Conservation (phyloP, 2,329 filamentous ascomycete genomes). For the Ampelomyces quisqualis region DNA sequence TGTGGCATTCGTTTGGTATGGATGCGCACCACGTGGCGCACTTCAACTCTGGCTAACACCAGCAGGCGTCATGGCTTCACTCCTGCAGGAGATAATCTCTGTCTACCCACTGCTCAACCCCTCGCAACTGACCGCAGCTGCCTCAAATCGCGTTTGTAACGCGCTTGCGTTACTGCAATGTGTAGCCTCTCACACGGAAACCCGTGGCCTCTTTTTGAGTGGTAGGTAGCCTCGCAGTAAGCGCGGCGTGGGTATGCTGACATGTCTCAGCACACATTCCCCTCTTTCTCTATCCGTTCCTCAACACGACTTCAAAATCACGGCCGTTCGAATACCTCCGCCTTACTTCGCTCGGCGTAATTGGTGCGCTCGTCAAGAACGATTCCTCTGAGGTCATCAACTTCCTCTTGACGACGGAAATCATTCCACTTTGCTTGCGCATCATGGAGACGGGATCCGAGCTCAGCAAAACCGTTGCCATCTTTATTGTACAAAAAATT, state of each 20-base stretch:
- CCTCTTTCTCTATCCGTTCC: constrained; percentile 94
- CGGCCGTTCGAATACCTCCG: constrained; percentile 96
- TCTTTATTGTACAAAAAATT: constrained; percentile 99
- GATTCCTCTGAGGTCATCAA: constrained; percentile 99
- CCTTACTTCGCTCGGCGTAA: constrained; percentile 92
- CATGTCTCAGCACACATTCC: constrained; percentile 78
- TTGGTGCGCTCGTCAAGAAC: constrained; percentile 96
- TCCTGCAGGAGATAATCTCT: constrained; percentile 97
- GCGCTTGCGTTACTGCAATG: constrained; percentile 93
- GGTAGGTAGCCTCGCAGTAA: constrained; percentile 55
- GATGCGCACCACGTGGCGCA: no score
- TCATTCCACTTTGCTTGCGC: constrained; percentile 92
- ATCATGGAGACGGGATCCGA: constrained; percentile 99
- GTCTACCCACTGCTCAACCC: constrained; percentile 97
- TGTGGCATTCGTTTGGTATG: constrained; percentile 97
- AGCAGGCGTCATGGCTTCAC: constrained; percentile 92
- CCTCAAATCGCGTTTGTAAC: constrained; percentile 96
- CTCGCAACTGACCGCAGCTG: constrained; percentile 94
- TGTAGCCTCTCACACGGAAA: constrained; percentile 96
- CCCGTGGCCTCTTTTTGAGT: constrained; percentile 86
- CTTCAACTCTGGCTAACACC: constrained; percentile 15
- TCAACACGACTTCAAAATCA: constrained; percentile 98
- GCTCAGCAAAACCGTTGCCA: constrained; percentile 97
- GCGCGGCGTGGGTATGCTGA: constrained; percentile 15
- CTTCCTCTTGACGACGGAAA: constrained; percentile 96